Evolutionary conservation across 73 alveolate genomes (phyloP).

Genomic region (Paramecium biaurelia): DNA sequence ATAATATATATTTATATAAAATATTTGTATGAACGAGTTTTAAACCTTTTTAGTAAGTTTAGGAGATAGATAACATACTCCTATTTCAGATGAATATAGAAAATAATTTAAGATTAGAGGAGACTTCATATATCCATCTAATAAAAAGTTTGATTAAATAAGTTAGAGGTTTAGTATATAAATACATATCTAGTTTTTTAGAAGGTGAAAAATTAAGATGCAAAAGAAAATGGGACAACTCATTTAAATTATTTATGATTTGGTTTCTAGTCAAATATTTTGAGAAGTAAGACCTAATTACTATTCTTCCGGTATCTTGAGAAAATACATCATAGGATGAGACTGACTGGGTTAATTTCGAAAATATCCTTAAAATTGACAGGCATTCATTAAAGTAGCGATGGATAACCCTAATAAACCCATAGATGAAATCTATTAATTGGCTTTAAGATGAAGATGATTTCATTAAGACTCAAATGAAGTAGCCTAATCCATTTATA

Average conservation of each 20-base stretch:
- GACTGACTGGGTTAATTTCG: conserved; percentile 37
- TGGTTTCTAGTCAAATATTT: conserved; percentile 37
- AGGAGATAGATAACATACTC: neutral
- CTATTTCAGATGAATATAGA: neutral
- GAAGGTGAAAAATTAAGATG: conserved; percentile 39
- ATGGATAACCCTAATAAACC: conserved; percentile 36
- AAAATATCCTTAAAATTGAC: neutral
- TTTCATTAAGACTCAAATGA: conserved; percentile 9
- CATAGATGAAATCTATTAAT: conserved; percentile 17
- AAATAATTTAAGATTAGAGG: conserved; percentile 27
- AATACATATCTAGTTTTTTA: neutral
- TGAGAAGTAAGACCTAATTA: neutral
- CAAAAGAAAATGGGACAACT: conserved; percentile 51
- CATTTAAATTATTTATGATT: conserved; percentile 3
- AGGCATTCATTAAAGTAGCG: neutral
- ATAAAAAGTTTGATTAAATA: neutral
- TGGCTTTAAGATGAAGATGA: conserved; percentile 49
- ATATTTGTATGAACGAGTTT: neutral
- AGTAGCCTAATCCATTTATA: neutral
- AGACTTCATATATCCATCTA: neutral
- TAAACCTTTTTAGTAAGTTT: neutral
- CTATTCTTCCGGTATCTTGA: neutral
- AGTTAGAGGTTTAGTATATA: neutral
- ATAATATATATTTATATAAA: neutral
- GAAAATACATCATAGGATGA: neutral